Base-by-base conservation (phyloP, 768 basidiomycete species). In the Russula brevipes region DNA sequence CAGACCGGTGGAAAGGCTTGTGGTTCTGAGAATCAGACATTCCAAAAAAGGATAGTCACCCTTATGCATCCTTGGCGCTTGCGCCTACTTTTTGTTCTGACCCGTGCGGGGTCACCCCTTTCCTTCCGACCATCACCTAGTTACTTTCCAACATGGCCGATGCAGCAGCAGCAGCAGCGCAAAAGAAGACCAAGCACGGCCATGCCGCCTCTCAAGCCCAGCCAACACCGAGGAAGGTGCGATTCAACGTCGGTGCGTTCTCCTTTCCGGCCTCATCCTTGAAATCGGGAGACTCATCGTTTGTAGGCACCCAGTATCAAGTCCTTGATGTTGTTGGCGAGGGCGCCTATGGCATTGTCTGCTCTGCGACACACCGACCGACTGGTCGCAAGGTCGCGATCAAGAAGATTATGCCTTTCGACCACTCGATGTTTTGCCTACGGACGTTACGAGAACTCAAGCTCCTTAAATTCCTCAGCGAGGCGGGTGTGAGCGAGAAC, bases 381-480 rank as follows among this genome's bases (percentile, higher is more conserved):
- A 88, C 87, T 0, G 85, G 87, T 49, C 82, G 89, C 47, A 90
- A 86, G 76, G 95, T 98, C 52, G 95, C 95, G 38, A 97, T 98
- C 73, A 98, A 98, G 76, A 89, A 91, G 68, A 97, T 98, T 73
- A 86, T 89, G 0, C 95, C 95, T 0, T 97, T 98, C 69, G 93
- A 94, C 74, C 94, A 96, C 72, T 86, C 89, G 44, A 91, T 94
- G 91, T 94, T 94, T 74, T 91, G 88, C 72, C 81, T 94, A 4
- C 79, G 85, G 10, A 77, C 75, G 24, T 75, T 85, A 54, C 75
- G 84, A 44, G 84, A 86, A 69, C 76, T 86, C 72, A 86, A 86
- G 72, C 77, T 85, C 19, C 73, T 78, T 74, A 91, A 91, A 70
- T 91, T 91, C 75, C 74, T 94, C 65, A 89, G 86, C 70, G 90